Evolutionary conservation across 2,329 filamentous ascomycete species (phyloP), one percentile per base, ranked within the genome.

Genomic region (Xylariales sp.): DNA sequence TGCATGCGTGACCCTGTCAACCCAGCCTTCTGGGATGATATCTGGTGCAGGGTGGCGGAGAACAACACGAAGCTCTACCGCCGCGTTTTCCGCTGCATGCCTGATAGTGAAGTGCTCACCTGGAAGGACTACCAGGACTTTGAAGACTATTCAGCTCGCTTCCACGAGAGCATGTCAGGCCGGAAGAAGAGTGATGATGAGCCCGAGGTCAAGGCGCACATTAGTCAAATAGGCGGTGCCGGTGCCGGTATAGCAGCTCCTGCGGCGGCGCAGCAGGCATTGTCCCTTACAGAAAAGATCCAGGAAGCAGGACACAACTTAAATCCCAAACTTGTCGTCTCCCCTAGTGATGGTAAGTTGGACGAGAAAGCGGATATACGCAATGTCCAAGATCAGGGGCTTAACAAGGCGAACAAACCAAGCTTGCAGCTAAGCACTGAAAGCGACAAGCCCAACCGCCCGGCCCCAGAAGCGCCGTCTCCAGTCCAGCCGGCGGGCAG

Each of bases 51-150:
- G 14, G 81, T 89, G 37, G 93, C 93, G 1, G 81, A 85, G 46
- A 97, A 97, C 67, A 98, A 98, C 59, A 98, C 93, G 4, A 91
- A 89, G 57, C 76, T 98, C 33, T 98, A 87, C 66, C 85, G 93
- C 21, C 81, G 85, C 44, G 91, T 98, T 7, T 98, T 98, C 69
- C 82, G 90, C 32, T 96, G 90, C 62, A 94, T 95, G 86, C 93
- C 93, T 2, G 93, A 98, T 59, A 96, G 83, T 36, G 88, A 96
- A 55, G 93, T 95, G 18, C 83, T 81, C 46, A 91, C 85, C 29
- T 98, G 93, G 93, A 82, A 85, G 48, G 86, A 95, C 46, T 98
- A 98, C 62, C 84, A 87, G 46, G 85, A 94, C 48, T 95, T 85
- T 55, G 73, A 78, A 38, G 74, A 81, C 5, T 97, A 96, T 57